Evolutionary conservation across 345 rosid genomes (phyloP).

Genomic region (Stellera chamaejasme): DNA sequence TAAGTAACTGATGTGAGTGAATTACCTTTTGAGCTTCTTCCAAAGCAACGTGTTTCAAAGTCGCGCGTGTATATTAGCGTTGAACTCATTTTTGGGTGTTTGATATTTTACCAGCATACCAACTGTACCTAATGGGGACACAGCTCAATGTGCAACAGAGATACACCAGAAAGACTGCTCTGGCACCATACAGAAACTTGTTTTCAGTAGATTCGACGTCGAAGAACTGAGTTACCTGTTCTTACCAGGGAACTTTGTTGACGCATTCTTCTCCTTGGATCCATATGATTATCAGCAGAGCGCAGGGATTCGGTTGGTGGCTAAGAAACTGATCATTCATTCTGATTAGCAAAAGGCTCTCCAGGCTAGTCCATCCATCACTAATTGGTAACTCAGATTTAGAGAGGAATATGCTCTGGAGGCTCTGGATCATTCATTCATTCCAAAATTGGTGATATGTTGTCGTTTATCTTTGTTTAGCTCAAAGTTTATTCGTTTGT

Average conservation of each 20-base stretch:
- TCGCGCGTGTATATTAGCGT: not conserved
- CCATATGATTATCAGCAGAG: conserved; percentile 62
- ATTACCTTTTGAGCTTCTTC: not conserved
- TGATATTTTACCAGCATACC: conserved; percentile 45
- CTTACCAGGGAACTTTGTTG: conserved; percentile 37
- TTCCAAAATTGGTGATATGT: not conserved
- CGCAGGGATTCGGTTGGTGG: conserved; percentile 70
- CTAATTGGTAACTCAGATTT: not conserved
- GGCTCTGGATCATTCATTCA: not conserved
- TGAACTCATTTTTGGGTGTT: not conserved
- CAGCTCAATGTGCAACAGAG: conserved; percentile 45
- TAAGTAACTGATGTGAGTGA: not conserved
- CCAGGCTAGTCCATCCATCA: not conserved
- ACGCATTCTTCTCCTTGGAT: conserved; percentile 60
- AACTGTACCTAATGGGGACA: conserved; percentile 28
- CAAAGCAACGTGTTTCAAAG: not conserved
- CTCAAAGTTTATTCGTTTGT: too few species aligned
- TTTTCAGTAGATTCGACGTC: conserved; percentile 31
- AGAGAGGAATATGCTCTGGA: not conserved
- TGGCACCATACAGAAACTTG: conserved; percentile 44
- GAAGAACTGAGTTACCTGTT: conserved; percentile 44
- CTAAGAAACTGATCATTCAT: conserved; percentile 47
- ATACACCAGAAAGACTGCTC: conserved; percentile 51
- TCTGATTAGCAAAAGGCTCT: conserved; percentile 10
- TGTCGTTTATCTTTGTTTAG: not conserved